phyloP scores from a whole-genome alignment of 148 eudicot genomes.

The Pouteria glomerata region DNA sequence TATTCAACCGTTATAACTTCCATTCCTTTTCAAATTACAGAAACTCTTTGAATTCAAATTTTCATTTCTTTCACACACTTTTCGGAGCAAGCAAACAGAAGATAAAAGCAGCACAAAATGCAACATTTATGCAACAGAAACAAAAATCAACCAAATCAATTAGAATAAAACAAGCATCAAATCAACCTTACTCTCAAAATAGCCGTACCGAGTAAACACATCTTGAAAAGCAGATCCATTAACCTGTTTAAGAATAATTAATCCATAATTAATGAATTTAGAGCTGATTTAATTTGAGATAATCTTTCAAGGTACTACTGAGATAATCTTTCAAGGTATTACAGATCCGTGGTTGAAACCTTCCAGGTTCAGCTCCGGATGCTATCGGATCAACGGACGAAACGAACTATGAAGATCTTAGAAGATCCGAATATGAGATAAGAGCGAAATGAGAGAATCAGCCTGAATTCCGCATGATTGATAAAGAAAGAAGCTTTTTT shows the following conservation, averaged over 20 bases:
- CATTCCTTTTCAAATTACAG: neutral
- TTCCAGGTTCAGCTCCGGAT: conserved; percentile 9
- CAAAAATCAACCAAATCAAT: neutral
- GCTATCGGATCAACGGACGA: neutral
- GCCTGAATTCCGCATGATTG: conserved; percentile 7
- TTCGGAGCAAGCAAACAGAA: conserved; percentile 1
- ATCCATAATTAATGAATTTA: neutral
- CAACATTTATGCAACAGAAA: neutral
- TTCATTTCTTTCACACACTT: neutral
- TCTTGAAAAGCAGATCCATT: neutral
- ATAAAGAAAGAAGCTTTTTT: neutral
- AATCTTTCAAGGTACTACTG: neutral
- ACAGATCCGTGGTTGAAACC: conserved; percentile 6
- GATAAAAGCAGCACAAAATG: neutral
- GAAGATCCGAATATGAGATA: conserved; percentile 16
- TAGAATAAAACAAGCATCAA: neutral
- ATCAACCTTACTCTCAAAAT: neutral
- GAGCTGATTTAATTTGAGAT: neutral
- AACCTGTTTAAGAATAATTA: neutral
- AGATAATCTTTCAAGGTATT: conserved; percentile 3
- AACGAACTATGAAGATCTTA: neutral
- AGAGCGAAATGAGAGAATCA: conserved; percentile 16
- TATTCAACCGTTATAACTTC: neutral
- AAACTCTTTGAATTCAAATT: neutral
- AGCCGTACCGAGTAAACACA: neutral